A percentile compares a stretch with the other conserved stretches of the same genome.
Evolutionary conservation across 805 yeast genomes (phyloP).

Genomic region (Pichia eremophila): DNA sequence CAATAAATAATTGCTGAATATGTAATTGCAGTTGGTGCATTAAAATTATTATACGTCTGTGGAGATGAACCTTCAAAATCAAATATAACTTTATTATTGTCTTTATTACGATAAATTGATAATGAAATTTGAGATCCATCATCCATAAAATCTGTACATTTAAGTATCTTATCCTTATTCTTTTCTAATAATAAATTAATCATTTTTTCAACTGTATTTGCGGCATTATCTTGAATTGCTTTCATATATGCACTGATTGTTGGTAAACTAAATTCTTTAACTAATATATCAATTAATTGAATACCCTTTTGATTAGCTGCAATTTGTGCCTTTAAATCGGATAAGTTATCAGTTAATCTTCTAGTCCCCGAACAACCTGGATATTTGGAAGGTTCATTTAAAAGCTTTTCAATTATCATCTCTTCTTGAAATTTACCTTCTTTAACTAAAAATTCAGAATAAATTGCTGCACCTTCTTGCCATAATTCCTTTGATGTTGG

Average conservation of each 20-base stretch:
- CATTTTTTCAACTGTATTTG: slow-evolving; percentile 53
- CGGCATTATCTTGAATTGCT: slow-evolving; percentile 77
- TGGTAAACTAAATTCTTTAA: slow-evolving; percentile 50
- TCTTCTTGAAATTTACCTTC: slow-evolving; percentile 70
- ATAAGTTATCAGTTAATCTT: slow-evolving; percentile 70
- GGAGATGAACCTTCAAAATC: slow-evolving; percentile 83
- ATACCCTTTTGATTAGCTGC: slow-evolving; percentile 89
- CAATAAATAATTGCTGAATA: slow-evolving; percentile 85
- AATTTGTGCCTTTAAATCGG: slow-evolving; percentile 77
- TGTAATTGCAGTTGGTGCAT: slow-evolving; percentile 88
- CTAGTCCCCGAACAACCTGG: slow-evolving; percentile 91
- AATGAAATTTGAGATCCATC: slow-evolving; percentile 65
- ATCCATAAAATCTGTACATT: slow-evolving; percentile 63
- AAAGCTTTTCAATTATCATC: slow-evolving; percentile 46
- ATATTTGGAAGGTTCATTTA: slow-evolving; percentile 65
- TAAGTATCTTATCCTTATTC: slow-evolving; percentile 30
- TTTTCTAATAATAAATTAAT: slow-evolving; percentile 36
- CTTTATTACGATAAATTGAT: slow-evolving; percentile 36
- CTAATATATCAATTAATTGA: slow-evolving; percentile 46
- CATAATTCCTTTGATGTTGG: slow-evolving; percentile 76
- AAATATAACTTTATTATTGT: slow-evolving; percentile 51
- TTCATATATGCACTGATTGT: slow-evolving; percentile 66
- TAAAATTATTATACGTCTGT: slow-evolving; percentile 83
- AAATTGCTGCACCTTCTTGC: slow-evolving; percentile 88
- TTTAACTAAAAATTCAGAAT: slow-evolving; percentile 63